Base-by-base conservation (phyloP, 371 early-diverging fungal genomes). In the Mortierella sp. region DNA sequence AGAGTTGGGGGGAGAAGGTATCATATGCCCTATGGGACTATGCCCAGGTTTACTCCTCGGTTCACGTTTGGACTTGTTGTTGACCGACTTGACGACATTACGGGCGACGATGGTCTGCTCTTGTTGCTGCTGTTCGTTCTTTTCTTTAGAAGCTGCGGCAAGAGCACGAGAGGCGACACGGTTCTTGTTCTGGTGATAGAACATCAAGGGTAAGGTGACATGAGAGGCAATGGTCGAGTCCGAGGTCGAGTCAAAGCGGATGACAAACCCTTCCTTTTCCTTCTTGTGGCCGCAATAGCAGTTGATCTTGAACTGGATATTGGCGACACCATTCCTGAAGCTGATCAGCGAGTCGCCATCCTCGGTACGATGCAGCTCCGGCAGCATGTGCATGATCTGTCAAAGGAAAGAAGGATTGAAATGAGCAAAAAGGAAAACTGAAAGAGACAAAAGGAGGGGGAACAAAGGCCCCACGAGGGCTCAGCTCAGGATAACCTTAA, bases 171-270 rank as follows among this genome's bases (percentile, higher is more conserved):
- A 75, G 16, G 75, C 77, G 18, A 71, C 66, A 16, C 77, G 62
- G 62, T 72, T 77, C 56, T 77, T 77, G 69, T 77, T 77, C 68
- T 77, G 77, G 47, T 77, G 77, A 30, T 77, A 77, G 72, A 77
- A 72, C 77, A 77, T 77, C 48, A 77, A 47, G 9, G 77, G 77
- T 19, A 77, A 57, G 45, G 77, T 77, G 62, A 77, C 68, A 72
- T 77, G 77, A 47, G 77, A 77, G 51, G 72, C 72, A 48, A 77
- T 77, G 11, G 77, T 46, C 19, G 51, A 7, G 43, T 77, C 77
- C 51, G 77, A 77, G 50, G 56, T 59, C 1, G 72, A 71, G 62
- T 77, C 77, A 48, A 77, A 77, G 57, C 77, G 77, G 56, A 77
- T 68, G 56, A 77, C 77, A 55, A 77, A 77, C 21, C 77, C 77